Conservation (phyloP, 352 stramenopile species). For the Phytophthora cryptogea region DNA sequence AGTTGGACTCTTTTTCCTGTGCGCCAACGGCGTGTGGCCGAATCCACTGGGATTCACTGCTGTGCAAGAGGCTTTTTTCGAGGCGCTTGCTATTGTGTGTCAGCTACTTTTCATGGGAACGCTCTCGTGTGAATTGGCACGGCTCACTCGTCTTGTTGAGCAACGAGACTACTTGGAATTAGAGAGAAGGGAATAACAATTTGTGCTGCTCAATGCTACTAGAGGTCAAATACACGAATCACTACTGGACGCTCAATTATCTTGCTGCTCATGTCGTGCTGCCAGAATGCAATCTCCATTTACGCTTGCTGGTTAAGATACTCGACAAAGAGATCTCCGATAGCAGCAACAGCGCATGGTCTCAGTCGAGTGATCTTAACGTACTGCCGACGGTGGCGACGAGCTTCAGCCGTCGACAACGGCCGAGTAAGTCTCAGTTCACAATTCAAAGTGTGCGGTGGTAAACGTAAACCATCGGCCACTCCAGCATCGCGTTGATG, state of each 20-base stretch:
- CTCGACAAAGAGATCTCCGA: slow-evolving; percentile 73
- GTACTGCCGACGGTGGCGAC: slow-evolving; percentile 80
- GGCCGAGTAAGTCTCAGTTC: slow-evolving; percentile 51
- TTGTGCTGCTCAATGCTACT: too few species aligned
- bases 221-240: background rate
- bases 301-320: slow-evolving; percentile 80
- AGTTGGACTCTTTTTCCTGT: slow-evolving; percentile 83
- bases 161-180: slow-evolving; percentile 63
- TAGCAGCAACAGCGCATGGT: slow-evolving; percentile 52
- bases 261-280: background rate
- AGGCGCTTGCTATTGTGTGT: slow-evolving; percentile 85
- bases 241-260: too few species aligned
- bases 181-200: slow-evolving; percentile 56
- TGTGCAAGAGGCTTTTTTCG: slow-evolving; percentile 82
- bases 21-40: slow-evolving; percentile 77
- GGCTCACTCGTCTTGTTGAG: slow-evolving; percentile 64
- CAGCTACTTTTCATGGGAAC: slow-evolving; percentile 91
- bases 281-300: slow-evolving; percentile 1
- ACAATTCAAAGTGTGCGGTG: slow-evolving; percentile 34
- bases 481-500: slow-evolving; percentile 70
- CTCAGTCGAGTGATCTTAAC: slow-evolving; percentile 77
- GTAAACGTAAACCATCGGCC: slow-evolving; percentile 50
- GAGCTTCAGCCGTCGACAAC: slow-evolving; percentile 60
- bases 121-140: slow-evolving; percentile 70
- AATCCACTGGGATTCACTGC: slow-evolving; percentile 84